Evolutionary conservation across 1,284 basidiomycete genomes (phyloP).

Genomic region (Erythrobasidium hasegawianum): DNA sequence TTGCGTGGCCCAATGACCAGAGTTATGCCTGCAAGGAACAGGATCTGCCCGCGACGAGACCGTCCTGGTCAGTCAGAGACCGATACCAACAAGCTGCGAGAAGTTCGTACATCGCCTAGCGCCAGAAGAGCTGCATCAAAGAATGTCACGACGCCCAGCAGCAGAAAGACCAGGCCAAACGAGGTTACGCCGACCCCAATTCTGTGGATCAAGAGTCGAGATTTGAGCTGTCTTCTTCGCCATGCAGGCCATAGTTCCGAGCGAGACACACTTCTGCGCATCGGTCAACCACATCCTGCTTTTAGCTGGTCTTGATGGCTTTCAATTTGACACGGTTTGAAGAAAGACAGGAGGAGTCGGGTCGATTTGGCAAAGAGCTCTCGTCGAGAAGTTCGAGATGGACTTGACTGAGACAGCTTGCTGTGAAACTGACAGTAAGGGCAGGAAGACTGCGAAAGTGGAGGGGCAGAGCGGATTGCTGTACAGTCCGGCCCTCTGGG

Average conservation of each 20-base stretch:
- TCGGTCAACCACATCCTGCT: conserved; percentile 64
- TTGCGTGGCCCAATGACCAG: conserved; percentile 79
- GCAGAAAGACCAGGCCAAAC: conserved; percentile 94
- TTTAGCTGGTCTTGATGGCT: too few species aligned
- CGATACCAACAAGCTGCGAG: not conserved
- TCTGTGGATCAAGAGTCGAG: conserved; percentile 30
- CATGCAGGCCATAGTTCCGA: not conserved
- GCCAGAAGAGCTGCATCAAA: conserved; percentile 97
- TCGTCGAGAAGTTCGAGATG: too few species aligned
- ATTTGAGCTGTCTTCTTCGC: not conserved
- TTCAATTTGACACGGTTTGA: too few species aligned
- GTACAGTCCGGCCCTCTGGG: too few species aligned
- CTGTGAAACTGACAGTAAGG: too few species aligned
- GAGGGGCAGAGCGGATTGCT: too few species aligned
- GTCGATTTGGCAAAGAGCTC: too few species aligned
- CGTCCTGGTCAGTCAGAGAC: not conserved
- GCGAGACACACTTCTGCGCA: conserved; percentile 55
- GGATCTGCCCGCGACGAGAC: conserved; percentile 59
- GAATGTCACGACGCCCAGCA: conserved; percentile 90
- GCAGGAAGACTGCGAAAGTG: too few species aligned
- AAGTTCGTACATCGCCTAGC: conserved; percentile 75
- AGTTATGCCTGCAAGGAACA: conserved; percentile 86
- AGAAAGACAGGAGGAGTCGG: too few species aligned
- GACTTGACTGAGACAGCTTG: too few species aligned
- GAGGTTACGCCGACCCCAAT: conserved; percentile 81